phyloP scores from a whole-genome alignment of 2,329 filamentous ascomycete genomes.

The Capronia coronata region DNA sequence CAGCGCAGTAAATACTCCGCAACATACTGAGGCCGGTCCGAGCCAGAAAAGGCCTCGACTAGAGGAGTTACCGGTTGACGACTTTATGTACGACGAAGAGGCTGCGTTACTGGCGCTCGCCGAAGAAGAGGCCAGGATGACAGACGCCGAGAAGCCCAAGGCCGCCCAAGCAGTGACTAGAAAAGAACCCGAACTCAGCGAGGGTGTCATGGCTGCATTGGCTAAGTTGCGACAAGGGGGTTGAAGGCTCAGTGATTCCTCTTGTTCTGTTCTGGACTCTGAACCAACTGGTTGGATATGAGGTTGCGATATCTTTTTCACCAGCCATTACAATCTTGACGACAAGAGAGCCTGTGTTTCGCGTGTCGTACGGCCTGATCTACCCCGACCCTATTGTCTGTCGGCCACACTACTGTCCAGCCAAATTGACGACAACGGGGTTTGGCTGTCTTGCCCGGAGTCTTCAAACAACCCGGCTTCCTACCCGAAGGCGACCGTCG shows the following conservation, averaged over 20 bases:
- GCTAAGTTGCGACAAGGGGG: slow-evolving; percentile 46
- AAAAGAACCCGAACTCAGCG: slow-evolving; percentile 40
- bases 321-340: too few species aligned
- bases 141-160: slow-evolving; percentile 8
- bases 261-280: too few species aligned
- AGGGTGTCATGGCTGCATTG: slow-evolving; percentile 54
- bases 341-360: too few species aligned
- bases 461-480: too few species aligned
- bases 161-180: slow-evolving; percentile 25
- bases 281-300: too few species aligned
- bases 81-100: slow-evolving; percentile 43
- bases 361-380: too few species aligned
- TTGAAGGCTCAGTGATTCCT: slow-evolving; percentile 6
- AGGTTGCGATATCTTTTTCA: too few species aligned
- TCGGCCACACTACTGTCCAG: too few species aligned
- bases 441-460: too few species aligned
- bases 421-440: too few species aligned
- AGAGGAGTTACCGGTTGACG: slow-evolving; percentile 21
- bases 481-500: too few species aligned
- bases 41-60: slow-evolving; percentile 22
- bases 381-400: too few species aligned
- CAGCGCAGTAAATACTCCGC: slow-evolving; percentile 14
- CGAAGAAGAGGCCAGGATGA: slow-evolving; percentile 23
- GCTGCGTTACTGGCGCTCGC: slow-evolving; percentile 37
- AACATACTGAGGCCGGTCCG: slow-evolving; percentile 6